Conservation (phyloP, 1,139 yeast species). For the Candida sanyaensis region DNA sequence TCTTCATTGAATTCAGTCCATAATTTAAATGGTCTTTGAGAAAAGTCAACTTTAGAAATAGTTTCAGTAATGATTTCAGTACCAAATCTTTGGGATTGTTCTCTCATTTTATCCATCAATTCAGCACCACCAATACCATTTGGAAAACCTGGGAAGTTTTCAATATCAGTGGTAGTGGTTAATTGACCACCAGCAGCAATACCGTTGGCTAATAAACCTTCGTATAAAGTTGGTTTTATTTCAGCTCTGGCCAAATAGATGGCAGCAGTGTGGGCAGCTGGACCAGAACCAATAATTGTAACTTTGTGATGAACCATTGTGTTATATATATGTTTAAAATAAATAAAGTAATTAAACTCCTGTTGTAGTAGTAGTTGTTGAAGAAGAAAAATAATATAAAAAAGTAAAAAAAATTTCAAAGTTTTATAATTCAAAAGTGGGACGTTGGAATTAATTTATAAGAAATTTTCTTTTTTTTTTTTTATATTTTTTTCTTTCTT, state of each 20-base stretch:
- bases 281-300: conserved; percentile 95
- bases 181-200: conserved; percentile 99
- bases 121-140: conserved; percentile 86
- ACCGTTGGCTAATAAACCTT: conserved; percentile 97
- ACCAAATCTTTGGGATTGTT: conserved; percentile 84
- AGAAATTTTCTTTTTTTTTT: background rate
- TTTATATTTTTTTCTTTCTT: background rate
- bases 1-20: conserved; percentile 97
- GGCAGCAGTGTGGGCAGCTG: conserved; percentile 99
- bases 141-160: conserved; percentile 98
- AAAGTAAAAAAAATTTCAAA: background rate
- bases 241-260: conserved; percentile 96
- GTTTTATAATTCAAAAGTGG: background rate
- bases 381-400: no score
- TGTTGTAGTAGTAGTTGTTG: no score
- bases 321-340: background rate
- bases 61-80: conserved; percentile 95
- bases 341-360: no score
- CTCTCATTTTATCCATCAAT: conserved; percentile 92
- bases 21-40: conserved; percentile 86
- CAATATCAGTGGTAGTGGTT: conserved; percentile 96
- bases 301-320: conserved; percentile 83
- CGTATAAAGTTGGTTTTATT: conserved; percentile 88
- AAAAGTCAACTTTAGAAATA: conserved; percentile 84
- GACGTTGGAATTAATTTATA: background rate